A percentile compares a stretch with the other conserved stretches of the same genome.
These are phyloP conservation scores for Phragmites australis DNA, from an alignment of 176 grass and related monocot genomes.

Conservation along the genomic window DNA sequence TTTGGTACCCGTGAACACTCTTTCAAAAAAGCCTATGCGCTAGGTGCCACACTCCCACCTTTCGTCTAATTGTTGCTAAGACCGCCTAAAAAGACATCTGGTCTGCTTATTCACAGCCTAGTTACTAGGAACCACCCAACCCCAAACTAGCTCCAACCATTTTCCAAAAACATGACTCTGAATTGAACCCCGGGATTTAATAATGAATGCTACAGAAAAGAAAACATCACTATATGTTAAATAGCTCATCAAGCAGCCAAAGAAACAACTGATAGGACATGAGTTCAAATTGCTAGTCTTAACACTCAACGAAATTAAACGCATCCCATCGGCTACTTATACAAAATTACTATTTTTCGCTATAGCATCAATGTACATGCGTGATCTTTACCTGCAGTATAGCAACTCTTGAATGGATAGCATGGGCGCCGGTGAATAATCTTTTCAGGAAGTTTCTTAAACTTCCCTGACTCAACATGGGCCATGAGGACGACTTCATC, in stretches of 20 bases:
- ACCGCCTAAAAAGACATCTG: too few species aligned
- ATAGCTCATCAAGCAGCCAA: background rate
- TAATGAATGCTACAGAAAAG: too few species aligned
- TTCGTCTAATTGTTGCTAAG: too few species aligned
- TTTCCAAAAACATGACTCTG: too few species aligned
- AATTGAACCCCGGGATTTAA: too few species aligned
- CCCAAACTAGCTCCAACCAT: too few species aligned
- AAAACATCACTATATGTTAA: background rate
- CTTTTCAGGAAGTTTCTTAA: conserved; percentile 14
- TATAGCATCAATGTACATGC: background rate
- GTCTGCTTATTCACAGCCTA: too few species aligned
- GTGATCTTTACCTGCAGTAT: conserved; percentile 4
- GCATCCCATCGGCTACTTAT: background rate
- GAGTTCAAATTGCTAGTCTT: background rate
- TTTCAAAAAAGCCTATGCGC: too few species aligned
- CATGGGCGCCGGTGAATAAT: background rate
- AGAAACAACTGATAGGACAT: background rate
- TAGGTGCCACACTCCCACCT: too few species aligned
- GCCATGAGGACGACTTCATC: conserved; percentile 1
- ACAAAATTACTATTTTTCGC: background rate
- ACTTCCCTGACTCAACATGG: background rate
- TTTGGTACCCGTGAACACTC: too few species aligned
- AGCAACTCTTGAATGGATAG: conserved; percentile 23
- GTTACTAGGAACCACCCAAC: too few species aligned
- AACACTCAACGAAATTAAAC: background rate